Evolutionary conservation across 192 early-diverging fungal species (phyloP), one percentile per base, ranked within the genome.

Genomic region (Mortierella claussenii): DNA sequence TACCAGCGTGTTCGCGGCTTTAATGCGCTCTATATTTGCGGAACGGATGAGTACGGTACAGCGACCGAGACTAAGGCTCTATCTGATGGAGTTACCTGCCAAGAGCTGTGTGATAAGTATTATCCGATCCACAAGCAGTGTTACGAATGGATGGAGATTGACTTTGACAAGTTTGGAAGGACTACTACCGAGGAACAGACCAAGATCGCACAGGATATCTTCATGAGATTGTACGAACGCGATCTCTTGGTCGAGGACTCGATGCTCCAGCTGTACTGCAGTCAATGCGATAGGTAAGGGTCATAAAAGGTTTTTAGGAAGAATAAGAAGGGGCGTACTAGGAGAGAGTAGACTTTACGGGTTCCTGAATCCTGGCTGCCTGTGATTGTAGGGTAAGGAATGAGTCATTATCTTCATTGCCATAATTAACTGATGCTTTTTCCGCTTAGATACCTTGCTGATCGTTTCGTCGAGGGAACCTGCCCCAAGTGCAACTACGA

Each of bases 31-130:
- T 97, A 89, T 66, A 89, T 99, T 60, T 94, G 94, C 83, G 98
- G 98, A 64, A 98, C 98, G 2, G 98, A 99, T 82, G 98, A 99
- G 83, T 98, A 98, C 80, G 98, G 98, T 33, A 99, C 98, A 18
- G 94, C 98, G 4, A 99, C 98, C 12, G 98, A 99, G 83, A 98
- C 96, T 10, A 98, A 98, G 80, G 98, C 98, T 3, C 71, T 98
- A 13, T 90, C 96, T 51, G 98, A 99, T 68, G 91, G 91, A 4
- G 81, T 96, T 13, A 83, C 93, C 15, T 97, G 94, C 82, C 90
- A 94, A 76, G 92, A 89, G 55, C 89, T 99, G 27, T 98, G 98
- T 81, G 96, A 97, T 86, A 99, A 99, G 83, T 99, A 98, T 83
- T 76, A 93, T 74, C 86, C 85, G 17, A 70, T 96, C 47, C 97